Evolutionary conservation across 2,329 filamentous ascomycete genomes (phyloP).

Genomic region (Cladosporium colombiae): DNA sequence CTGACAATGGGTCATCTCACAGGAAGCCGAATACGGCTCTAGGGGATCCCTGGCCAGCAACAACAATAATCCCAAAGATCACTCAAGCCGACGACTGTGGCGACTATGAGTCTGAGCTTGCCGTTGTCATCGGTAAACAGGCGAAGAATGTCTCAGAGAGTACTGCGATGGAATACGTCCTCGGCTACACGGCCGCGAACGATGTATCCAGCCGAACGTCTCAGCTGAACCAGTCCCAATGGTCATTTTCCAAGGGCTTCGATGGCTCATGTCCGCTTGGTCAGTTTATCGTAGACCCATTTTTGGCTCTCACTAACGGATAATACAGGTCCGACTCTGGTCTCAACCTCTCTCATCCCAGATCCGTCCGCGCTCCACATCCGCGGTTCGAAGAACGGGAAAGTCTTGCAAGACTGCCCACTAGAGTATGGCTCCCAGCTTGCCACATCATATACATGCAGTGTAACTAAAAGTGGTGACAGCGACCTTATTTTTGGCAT

Average conservation of each 20-base stretch:
- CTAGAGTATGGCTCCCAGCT: neutral
- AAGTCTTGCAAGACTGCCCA: conserved; percentile 1
- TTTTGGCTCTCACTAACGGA: neutral
- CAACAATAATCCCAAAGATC: neutral
- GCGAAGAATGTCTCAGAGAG: conserved; percentile 56
- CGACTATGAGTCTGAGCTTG: conserved; percentile 62
- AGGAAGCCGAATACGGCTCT: conserved; percentile 1
- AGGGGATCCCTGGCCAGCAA: neutral
- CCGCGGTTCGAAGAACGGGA: neutral
- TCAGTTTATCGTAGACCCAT: conserved; percentile 21
- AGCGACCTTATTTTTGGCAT: neutral
- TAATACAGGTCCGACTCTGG: neutral
- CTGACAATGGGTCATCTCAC: neutral
- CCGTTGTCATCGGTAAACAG: conserved; percentile 56
- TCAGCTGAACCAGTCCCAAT: conserved; percentile 58
- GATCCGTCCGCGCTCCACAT: neutral
- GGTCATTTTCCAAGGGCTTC: conserved; percentile 62
- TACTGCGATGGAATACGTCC: conserved; percentile 61
- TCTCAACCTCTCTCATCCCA: neutral
- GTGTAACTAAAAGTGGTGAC: neutral
- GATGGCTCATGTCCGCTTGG: conserved; percentile 58
- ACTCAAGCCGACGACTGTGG: neutral
- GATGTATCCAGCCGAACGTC: conserved; percentile 62
- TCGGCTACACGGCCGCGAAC: conserved; percentile 65
- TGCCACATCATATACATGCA: neutral